phyloP scores from a whole-genome alignment of 768 basidiomycete species.

The Rhodocollybia butyracea region DNA sequence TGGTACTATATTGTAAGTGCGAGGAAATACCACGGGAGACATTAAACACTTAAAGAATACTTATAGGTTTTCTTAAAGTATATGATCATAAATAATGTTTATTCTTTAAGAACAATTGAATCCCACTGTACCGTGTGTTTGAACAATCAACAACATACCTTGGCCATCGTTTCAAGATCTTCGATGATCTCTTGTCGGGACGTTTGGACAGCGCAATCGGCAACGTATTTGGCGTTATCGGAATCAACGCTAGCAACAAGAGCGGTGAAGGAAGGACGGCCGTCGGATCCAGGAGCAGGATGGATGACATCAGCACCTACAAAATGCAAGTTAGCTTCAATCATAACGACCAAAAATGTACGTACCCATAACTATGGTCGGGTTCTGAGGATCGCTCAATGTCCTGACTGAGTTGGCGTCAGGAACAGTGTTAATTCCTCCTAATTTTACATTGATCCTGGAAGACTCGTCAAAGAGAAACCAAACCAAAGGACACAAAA shows the following conservation, averaged over 20 bases:
- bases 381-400: conserved; percentile 66
- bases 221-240: conserved; percentile 66
- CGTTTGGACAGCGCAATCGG: conserved; percentile 59
- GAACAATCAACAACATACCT: conserved; percentile 43
- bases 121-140: neutral
- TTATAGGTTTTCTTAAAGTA: too few species aligned
- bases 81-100: too few species aligned
- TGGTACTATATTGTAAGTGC: too few species aligned
- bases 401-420: conserved; percentile 62
- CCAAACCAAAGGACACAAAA: neutral
- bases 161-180: conserved; percentile 63
- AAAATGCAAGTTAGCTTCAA: neutral
- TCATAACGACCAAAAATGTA: conserved; percentile 1
- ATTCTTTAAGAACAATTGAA: neutral
- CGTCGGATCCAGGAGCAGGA: conserved; percentile 76
- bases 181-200: conserved; percentile 77
- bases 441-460: conserved; percentile 82
- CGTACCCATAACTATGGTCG: conserved; percentile 77
- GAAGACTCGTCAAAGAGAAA: conserved; percentile 2
- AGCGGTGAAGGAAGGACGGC: conserved; percentile 77
- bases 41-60: too few species aligned
- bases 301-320: conserved; percentile 82
- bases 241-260: conserved; percentile 80
- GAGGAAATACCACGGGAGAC: too few species aligned
- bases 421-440: conserved; percentile 79